Conservation (phyloP, 768 basidiomycete species). For the Daedaleopsis sinensis region DNA sequence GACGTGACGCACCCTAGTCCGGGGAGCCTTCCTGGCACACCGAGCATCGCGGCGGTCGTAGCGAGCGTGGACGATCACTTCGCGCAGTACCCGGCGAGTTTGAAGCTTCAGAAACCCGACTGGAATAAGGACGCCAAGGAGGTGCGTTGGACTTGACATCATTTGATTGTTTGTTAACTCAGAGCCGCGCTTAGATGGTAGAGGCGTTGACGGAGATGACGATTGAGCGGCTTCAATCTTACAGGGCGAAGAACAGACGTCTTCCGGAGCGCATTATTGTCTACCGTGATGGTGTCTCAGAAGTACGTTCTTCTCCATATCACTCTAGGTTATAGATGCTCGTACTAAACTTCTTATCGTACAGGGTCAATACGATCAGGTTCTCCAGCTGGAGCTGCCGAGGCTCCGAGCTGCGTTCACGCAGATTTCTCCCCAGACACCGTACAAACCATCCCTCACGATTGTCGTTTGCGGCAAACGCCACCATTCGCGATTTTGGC, state of each 20-base stretch:
- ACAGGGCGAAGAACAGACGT: constrained; percentile 50
- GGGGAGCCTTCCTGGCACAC: constrained; percentile 66
- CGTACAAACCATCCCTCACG: constrained; percentile 65
- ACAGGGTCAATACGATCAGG: constrained; percentile 74
- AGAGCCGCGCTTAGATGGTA: constrained; percentile 61
- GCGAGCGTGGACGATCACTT: constrained; percentile 72
- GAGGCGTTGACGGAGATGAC: constrained; percentile 68
- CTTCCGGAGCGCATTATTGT: constrained; percentile 73
- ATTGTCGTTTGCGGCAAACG: constrained; percentile 82
- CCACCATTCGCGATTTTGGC: constrained; percentile 66
- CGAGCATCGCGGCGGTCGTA: constrained; percentile 84
- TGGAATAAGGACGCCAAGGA: constrained; percentile 40
- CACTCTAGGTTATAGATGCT: background rate
- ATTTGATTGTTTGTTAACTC: background rate
- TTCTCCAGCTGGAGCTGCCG: constrained; percentile 62
- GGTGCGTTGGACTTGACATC: constrained; percentile 20
- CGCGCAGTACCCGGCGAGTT: constrained; percentile 77
- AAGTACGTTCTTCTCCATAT: constrained; percentile 47
- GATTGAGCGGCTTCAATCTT: constrained; percentile 65
- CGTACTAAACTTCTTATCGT: background rate
- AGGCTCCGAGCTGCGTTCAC: constrained; percentile 64
- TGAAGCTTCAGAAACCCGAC: constrained; percentile 65
- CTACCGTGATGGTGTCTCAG: constrained; percentile 83
- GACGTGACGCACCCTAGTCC: constrained; percentile 85
- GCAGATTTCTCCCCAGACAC: constrained; percentile 43